Conservation (phyloP, 768 basidiomycete species). For the Pulveroboletus ravenelii region DNA sequence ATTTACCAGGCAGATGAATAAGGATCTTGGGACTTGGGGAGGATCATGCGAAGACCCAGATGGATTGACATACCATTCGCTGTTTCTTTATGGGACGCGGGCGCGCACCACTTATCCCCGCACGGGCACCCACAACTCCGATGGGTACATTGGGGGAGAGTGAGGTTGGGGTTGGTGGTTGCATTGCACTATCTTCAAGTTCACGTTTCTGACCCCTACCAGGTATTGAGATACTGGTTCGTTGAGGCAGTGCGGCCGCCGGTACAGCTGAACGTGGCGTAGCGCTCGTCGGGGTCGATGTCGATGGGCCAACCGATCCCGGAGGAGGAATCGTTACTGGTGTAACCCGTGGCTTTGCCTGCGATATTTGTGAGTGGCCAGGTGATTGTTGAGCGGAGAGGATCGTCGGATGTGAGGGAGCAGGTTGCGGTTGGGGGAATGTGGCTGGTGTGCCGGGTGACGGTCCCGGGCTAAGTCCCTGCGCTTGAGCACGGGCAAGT, state of each 20-base stretch:
- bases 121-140: constrained; percentile 46
- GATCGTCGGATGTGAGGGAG: constrained; percentile 22
- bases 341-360: constrained; percentile 28
- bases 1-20: background rate
- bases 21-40: background rate
- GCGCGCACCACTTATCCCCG: constrained; percentile 52
- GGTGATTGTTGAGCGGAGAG: constrained; percentile 24
- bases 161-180: constrained; percentile 18
- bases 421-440: constrained; percentile 34
- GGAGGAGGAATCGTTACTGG: constrained; percentile 32
- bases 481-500: constrained; percentile 53
- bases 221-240: constrained; percentile 10
- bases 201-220: constrained; percentile 34
- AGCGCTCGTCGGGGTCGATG: constrained; percentile 31
- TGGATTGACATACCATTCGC: constrained; percentile 51
- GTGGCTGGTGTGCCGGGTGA: constrained; percentile 21
- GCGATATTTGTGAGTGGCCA: constrained; percentile 9
- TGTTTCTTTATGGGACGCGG: constrained; percentile 75
- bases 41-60: background rate
- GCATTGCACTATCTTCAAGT: constrained; percentile 23
- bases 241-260: constrained; percentile 22
- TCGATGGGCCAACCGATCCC: constrained; percentile 23
- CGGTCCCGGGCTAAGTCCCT: constrained; percentile 21
- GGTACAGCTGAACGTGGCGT: constrained; percentile 28
- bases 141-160: constrained; percentile 24